Evolutionary conservation across 2,329 filamentous ascomycete genomes (phyloP), one percentile per base, ranked within the genome.

Genomic region (Neospermospora avenae): DNA sequence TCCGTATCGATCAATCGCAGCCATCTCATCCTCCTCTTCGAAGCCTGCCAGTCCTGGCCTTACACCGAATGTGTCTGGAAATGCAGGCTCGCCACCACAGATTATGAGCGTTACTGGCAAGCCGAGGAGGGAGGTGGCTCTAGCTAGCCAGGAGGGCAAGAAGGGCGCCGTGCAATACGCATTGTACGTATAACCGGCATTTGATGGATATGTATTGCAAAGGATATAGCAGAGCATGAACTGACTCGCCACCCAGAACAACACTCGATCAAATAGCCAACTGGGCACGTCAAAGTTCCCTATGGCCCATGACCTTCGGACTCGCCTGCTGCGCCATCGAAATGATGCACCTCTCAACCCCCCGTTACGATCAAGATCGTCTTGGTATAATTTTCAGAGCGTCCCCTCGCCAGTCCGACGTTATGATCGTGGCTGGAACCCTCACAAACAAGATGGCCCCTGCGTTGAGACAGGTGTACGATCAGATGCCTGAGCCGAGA

Each of bases 391-490:
- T 96, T 74, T 96, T 95, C 84, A 87, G 91, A 68, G 91, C 90
- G 60, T 93, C 90, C 14, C 91, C 91, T 1, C 87, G 91, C 65
- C 91, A 96, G 76, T 90, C 90, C 62, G 91, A 96, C 75, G 88
- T 96, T 67, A 95, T 96, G 91, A 95, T 96, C 70, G 91, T 96
- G 22, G 91, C 92, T 25, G 92, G 92, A 61, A 96, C 92, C 31
- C 83, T 96, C 63, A 96, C 91, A 69, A 96, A 96, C 82, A 96
- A 96, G 81, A 96, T 96, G 92, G 91, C 91, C 0, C 91, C 92
- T 2, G 92, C 92, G 35, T 79, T 96, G 72, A 83, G 92, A 75
- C 90, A 95, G 77, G 88, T 96, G 63, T 96, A 96, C 78, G 92
- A 96, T 76, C 92, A 96, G 80, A 96, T 96, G 91, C 91, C 91